These are phyloP conservation scores for Beauveria varroae DNA, from an alignment of 2,329 filamentous ascomycete species.

Conservation along the genomic window DNA sequence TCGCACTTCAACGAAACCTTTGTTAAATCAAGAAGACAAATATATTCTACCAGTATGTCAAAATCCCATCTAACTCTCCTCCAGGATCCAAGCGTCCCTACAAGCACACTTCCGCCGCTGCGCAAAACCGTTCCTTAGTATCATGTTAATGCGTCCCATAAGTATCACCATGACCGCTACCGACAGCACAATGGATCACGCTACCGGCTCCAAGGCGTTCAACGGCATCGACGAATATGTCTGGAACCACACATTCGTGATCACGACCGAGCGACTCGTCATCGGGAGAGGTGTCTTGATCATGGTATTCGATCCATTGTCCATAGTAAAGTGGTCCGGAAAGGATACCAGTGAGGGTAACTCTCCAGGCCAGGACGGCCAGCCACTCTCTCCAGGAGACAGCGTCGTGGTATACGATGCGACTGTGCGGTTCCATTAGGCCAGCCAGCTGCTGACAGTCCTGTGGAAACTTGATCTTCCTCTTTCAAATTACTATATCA, in stretches of 20 bases:
- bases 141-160: not conserved
- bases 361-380: not conserved
- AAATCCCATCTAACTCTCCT: not conserved
- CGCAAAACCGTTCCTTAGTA: not conserved
- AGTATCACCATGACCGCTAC: not conserved
- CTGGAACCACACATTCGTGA: constrained; percentile 5
- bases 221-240: constrained; percentile 3
- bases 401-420: constrained; percentile 2
- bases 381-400: not conserved
- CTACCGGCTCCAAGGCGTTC: not conserved
- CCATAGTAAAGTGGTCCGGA: not conserved
- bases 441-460: too few relatives aligned
- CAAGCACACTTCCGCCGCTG: not conserved
- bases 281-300: constrained; percentile 2
- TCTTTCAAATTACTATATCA: not conserved
- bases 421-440: constrained; percentile 6
- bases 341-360: constrained; percentile 1
- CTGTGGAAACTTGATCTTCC: too few relatives aligned
- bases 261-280: not conserved
- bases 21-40: too few relatives aligned
- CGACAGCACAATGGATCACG: not conserved
- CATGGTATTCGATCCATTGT: not conserved
- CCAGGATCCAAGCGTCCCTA: not conserved
- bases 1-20: not conserved
- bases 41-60: not conserved